Base-by-base conservation (phyloP, 2,329 filamentous ascomycete species). In the Hyphodiscus sp. region DNA sequence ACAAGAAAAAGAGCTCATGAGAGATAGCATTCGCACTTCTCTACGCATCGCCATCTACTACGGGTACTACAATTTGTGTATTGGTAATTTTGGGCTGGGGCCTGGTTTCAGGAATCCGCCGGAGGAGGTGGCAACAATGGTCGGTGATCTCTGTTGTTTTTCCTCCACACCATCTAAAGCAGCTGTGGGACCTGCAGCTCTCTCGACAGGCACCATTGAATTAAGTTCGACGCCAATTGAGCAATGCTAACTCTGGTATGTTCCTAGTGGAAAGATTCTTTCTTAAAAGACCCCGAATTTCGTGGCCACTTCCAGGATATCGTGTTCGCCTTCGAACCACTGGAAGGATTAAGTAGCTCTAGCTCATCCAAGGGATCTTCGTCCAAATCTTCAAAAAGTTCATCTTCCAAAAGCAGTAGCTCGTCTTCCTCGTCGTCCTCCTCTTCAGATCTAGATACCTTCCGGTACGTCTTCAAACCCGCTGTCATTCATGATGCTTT, bases 1-100 rank as follows among this genome's bases (percentile, higher is more conserved):
- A 2, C 76, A 84, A 62, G 87, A 91, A 70, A 80, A 80, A 56
- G 82, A 87, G 59, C 76, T 89, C 67, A 86, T 89, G 71, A 78
- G 77, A 63, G 83, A 86, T 63, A 89, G 90, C 70, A 84, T 91
- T 68, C 80, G 82, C 20, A 80, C 82, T 1, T 83, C 86, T 2
- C 77, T 91, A 18, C 78, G 83, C 46, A 88, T 90, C 58, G 87
- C 86, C 58, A 79, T 79, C 18, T 80, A 77, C 63, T 76, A 81
- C 61, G 73, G 74, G 54, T 81, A 83, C 63, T 70, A 74, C 42
- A 75, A 76, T 54, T 73, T 86, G 20, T 79, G 82, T 49, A 78
- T 86, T 54, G 81, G 81, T 20, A 82, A 82, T 59, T 87, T 85
- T 64, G 83, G 83, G 1, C 72, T 85, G 7, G 83, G 83, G 45